Percentiles rank a stretch among this genome's conserved stretches.
phyloP scores from a whole-genome alignment of 345 rosid species.

The Isatis tinctoria region DNA sequence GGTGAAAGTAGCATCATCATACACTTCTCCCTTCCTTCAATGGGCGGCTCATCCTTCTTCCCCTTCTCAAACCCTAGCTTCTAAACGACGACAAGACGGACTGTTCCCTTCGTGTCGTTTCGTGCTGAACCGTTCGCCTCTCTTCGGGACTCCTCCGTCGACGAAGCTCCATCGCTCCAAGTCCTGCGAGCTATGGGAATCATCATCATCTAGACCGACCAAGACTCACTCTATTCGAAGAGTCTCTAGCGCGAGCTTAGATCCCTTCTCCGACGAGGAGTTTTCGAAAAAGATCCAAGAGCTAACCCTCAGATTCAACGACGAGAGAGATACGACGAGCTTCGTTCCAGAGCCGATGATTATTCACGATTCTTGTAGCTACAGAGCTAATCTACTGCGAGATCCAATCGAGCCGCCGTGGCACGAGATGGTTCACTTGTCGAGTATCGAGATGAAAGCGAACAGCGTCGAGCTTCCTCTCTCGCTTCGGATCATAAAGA shows the following conservation, averaged over 20 bases:
- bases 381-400: background rate
- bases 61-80: constrained; percentile 57
- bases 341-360: too few relatives aligned
- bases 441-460: constrained; percentile 75
- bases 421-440: constrained; percentile 35
- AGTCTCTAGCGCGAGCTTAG: constrained; percentile 56
- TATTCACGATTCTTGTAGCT: constrained; percentile 5
- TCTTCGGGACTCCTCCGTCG: constrained; percentile 40
- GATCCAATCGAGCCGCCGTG: constrained; percentile 33
- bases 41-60: constrained; percentile 64
- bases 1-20: constrained; percentile 46
- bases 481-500: constrained; percentile 72
- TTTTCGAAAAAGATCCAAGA: constrained; percentile 61
- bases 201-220: constrained; percentile 33
- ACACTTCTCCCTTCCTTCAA: constrained; percentile 43
- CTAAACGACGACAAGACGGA: constrained; percentile 41
- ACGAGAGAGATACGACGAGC: background rate
- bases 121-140: constrained; percentile 39
- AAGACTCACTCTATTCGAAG: constrained; percentile 28
- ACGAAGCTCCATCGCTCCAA: constrained; percentile 39
- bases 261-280: constrained; percentile 67
- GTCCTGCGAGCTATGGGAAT: constrained; percentile 41
- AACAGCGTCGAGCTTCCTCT: constrained; percentile 79
- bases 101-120: constrained; percentile 31
- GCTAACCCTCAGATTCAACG: constrained; percentile 48